phyloP scores from a whole-genome alignment of 805 yeast genomes.

The Lipomyces sp. region DNA sequence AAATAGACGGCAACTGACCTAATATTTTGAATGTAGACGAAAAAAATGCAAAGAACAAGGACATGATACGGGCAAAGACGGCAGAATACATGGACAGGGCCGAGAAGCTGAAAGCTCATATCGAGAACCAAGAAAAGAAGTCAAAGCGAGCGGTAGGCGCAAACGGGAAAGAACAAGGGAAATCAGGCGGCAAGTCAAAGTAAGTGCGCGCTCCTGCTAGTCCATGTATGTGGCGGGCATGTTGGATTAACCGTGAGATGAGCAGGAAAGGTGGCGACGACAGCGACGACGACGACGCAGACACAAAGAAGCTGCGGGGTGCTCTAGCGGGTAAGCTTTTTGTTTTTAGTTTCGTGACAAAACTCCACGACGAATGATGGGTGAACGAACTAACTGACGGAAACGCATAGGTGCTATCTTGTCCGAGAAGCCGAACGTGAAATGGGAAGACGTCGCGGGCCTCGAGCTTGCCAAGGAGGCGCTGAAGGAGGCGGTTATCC shows the following conservation, averaged over 20 bases:
- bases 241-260: too few species aligned
- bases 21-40: conserved; percentile 48
- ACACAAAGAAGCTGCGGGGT: conserved; percentile 82
- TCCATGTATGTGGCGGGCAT: too few species aligned
- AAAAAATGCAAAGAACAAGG: conserved; percentile 85
- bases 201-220: not conserved
- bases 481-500: conserved; percentile 90
- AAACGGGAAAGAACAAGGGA: conserved; percentile 24
- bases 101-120: conserved; percentile 85
- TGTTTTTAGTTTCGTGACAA: not conserved
- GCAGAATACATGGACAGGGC: conserved; percentile 91
- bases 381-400: too few species aligned
- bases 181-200: conserved; percentile 24
- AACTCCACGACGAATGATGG: too few species aligned
- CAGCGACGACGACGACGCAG: conserved; percentile 66
- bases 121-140: conserved; percentile 57
- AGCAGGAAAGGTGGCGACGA: conserved; percentile 40
- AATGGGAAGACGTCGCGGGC: conserved; percentile 96
- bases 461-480: conserved; percentile 94
- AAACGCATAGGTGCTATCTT: conserved; percentile 57
- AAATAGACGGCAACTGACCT: not conserved
- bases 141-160: conserved; percentile 29
- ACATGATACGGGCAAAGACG: conserved; percentile 79
- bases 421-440: conserved; percentile 85
- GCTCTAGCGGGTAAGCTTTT: conserved; percentile 65